Conservation (phyloP, 495 filamentous ascomycete genomes). For the Podospora fimiseda region DNA sequence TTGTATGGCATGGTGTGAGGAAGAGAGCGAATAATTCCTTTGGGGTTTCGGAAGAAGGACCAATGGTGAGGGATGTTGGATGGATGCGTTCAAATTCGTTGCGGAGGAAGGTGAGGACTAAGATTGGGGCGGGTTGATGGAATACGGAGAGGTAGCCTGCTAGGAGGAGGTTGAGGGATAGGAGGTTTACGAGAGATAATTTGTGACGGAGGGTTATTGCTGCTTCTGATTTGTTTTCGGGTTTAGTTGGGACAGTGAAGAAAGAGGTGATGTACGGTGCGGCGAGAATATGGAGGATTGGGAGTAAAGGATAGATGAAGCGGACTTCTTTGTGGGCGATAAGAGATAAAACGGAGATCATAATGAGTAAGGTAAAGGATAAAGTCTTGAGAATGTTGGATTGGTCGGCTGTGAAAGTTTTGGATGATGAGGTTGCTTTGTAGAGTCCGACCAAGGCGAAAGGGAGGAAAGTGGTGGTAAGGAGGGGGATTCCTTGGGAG, state of each 20-base stretch:
- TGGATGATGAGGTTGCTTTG: slow-evolving; percentile 31
- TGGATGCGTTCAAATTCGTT: slow-evolving; percentile 55
- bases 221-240: slow-evolving; percentile 9
- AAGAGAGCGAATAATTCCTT: slow-evolving; percentile 67
- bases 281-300: slow-evolving; percentile 72
- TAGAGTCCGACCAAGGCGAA: slow-evolving; percentile 65
- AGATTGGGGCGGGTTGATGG: slow-evolving; percentile 73
- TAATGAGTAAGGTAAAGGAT: slow-evolving; percentile 51
- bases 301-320: slow-evolving; percentile 91
- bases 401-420: slow-evolving; percentile 28
- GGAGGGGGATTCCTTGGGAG: slow-evolving; percentile 79
- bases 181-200: slow-evolving; percentile 49
- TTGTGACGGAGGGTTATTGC: slow-evolving; percentile 39
- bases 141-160: slow-evolving; percentile 65
- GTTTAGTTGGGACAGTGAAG: slow-evolving; percentile 44
- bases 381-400: slow-evolving; percentile 51
- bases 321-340: slow-evolving; percentile 97
- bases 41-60: slow-evolving; percentile 7
- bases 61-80: slow-evolving; percentile 26
- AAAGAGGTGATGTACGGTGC: slow-evolving; percentile 60
- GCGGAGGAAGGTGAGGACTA: slow-evolving; percentile 68
- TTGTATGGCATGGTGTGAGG: slow-evolving; percentile 93
- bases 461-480: slow-evolving; percentile 77
- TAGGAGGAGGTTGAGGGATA: slow-evolving; percentile 63
- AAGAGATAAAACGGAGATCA: slow-evolving; percentile 60